Conservation (phyloP, 495 filamentous ascomycete species). For the Penicillium parvum region DNA sequence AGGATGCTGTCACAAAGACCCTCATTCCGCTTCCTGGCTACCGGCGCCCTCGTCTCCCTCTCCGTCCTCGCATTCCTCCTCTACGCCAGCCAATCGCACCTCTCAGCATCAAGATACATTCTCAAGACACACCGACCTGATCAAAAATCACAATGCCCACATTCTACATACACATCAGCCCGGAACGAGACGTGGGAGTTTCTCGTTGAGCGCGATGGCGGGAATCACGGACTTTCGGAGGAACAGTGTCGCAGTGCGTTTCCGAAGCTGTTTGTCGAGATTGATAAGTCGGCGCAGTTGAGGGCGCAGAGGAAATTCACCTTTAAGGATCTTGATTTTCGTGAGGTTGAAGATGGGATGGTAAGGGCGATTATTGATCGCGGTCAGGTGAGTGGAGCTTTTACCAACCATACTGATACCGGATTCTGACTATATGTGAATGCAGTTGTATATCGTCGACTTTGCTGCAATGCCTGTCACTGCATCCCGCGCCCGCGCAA, state of each 20-base stretch:
- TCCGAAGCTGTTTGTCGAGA: slow-evolving; percentile 42
- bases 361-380: slow-evolving; percentile 38
- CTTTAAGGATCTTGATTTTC: slow-evolving; percentile 34
- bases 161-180: background rate
- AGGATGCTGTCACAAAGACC: slow-evolving; percentile 24
- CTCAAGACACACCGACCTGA: slow-evolving; percentile 11
- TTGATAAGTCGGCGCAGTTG: slow-evolving; percentile 32
- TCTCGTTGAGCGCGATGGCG: slow-evolving; percentile 27
- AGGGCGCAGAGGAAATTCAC: slow-evolving; percentile 9
- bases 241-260: slow-evolving; percentile 42
- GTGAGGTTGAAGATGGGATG: slow-evolving; percentile 31
- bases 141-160: slow-evolving; percentile 1
- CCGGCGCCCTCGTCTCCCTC: slow-evolving; percentile 27
- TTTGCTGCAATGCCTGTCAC: slow-evolving; percentile 31
- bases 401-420: background rate
- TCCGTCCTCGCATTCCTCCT: slow-evolving; percentile 31
- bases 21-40: slow-evolving; percentile 32
- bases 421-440: background rate
- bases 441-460: slow-evolving; percentile 40
- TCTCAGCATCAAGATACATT: slow-evolving; percentile 19
- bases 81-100: slow-evolving; percentile 15
- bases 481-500: slow-evolving; percentile 35
- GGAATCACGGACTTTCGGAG: slow-evolving; percentile 37
- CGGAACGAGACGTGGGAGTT: slow-evolving; percentile 31
- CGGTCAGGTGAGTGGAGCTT: slow-evolving; percentile 32